phyloP scores from a whole-genome alignment of 164 flowering plant genomes.

The Kalanchoe fedtschenkoi region DNA sequence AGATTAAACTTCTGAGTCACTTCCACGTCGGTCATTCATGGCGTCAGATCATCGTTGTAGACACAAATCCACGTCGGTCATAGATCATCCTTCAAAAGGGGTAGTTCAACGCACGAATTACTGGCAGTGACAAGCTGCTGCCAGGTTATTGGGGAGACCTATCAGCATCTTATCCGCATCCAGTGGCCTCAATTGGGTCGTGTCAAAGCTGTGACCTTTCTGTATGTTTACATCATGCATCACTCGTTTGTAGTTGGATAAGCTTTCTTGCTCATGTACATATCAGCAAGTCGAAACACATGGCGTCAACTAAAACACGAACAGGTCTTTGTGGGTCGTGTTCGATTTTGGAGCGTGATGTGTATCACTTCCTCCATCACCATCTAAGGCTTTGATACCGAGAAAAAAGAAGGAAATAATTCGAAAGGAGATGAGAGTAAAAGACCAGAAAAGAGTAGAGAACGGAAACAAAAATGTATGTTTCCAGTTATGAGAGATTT shows the following conservation, averaged over 20 bases:
- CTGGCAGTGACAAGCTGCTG: background rate
- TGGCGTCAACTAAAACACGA: slow-evolving; percentile 3
- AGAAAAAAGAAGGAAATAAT: too few species aligned
- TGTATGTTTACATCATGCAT: background rate
- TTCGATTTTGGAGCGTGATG: too few species aligned
- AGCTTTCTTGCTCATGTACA: background rate
- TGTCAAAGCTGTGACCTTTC: background rate
- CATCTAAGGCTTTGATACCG: too few species aligned
- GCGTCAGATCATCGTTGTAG: background rate
- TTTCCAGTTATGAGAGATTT: too few species aligned
- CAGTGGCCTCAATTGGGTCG: background rate
- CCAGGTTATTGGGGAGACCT: background rate
- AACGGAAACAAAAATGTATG: too few species aligned
- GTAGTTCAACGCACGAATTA: background rate
- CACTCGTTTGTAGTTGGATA: background rate
- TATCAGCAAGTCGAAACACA: background rate
- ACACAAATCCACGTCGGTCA: background rate
- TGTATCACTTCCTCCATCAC: too few species aligned
- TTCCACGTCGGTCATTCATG: background rate
- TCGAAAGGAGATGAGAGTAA: too few species aligned
- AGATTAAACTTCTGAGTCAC: background rate
- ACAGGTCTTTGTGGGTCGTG: too few species aligned
- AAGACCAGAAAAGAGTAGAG: too few species aligned
- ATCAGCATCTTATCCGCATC: slow-evolving; percentile 1
- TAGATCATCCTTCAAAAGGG: background rate